Percentiles rank a stretch among this genome's conserved stretches.
Evolutionary conservation across 257 asterid species (phyloP).

Genomic region (Echites panduratus): DNA sequence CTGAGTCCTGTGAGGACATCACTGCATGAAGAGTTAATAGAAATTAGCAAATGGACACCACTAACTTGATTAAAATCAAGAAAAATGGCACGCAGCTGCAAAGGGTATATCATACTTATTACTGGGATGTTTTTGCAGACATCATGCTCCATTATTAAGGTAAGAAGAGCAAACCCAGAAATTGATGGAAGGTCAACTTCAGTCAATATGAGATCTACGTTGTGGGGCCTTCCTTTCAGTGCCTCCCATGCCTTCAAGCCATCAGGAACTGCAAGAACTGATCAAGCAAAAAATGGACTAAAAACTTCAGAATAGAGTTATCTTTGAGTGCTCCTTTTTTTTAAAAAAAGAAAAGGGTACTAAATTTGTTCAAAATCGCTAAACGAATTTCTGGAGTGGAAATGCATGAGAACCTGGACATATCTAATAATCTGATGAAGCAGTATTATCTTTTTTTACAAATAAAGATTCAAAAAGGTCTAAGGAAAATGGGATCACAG

Average conservation of each 20-base stretch:
- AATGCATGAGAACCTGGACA: not conserved
- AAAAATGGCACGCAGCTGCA: conserved; percentile 9
- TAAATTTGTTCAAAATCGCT: not conserved
- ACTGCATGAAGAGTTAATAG: conserved; percentile 41
- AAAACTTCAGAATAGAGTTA: not conserved
- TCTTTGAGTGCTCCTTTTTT: too few relatives aligned
- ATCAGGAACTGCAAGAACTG: conserved; percentile 90
- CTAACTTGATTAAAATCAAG: not conserved
- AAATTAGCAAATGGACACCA: not conserved
- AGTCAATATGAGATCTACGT: conserved; percentile 77
- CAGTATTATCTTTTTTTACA: not conserved
- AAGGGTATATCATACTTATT: conserved; percentile 53
- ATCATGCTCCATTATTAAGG: conserved; percentile 86
- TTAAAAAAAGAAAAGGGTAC: too few relatives aligned
- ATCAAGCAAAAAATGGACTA: not conserved
- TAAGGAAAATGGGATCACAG: not conserved
- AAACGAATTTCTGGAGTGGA: not conserved
- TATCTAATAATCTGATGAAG: not conserved
- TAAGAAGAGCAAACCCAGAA: conserved; percentile 94
- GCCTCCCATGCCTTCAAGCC: conserved; percentile 98
- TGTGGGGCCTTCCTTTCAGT: conserved; percentile 54
- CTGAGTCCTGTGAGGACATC: conserved; percentile 92
- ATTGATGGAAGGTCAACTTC: conserved; percentile 94
- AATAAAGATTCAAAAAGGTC: not conserved
- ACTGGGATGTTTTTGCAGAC: conserved; percentile 91